Evolutionary conservation across 106 monocot species (phyloP).

Genomic region (Phalaenopsis aphrodite): DNA sequence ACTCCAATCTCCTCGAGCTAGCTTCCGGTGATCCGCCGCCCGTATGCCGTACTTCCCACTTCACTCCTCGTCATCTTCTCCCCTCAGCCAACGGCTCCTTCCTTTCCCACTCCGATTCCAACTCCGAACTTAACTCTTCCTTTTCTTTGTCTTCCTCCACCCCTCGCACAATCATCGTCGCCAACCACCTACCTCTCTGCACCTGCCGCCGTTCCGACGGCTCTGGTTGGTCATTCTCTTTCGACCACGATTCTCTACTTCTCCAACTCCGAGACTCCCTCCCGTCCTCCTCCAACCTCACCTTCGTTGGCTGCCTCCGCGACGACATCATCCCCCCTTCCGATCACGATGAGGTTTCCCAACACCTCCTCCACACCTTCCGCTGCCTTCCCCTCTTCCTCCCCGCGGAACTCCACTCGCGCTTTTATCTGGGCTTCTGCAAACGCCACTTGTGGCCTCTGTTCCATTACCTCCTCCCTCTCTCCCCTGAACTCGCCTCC

Average conservation of each 20-base stretch:
- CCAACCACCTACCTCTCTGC: slow-evolving; percentile 7
- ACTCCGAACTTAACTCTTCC: not conserved
- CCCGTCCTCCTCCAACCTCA: slow-evolving; percentile 2
- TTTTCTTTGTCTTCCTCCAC: not conserved
- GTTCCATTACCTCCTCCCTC: slow-evolving; percentile 10
- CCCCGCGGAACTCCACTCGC: not conserved
- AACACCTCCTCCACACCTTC: slow-evolving; percentile 1
- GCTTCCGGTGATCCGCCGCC: not conserved
- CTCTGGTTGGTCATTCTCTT: slow-evolving; percentile 6
- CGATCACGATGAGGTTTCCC: slow-evolving; percentile 6
- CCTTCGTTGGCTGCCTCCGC: slow-evolving; percentile 6
- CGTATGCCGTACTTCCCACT: not conserved
- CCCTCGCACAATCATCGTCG: slow-evolving; percentile 8
- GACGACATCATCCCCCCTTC: slow-evolving; percentile 10
- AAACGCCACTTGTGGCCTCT: slow-evolving; percentile 5
- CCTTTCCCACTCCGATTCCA: not conserved
- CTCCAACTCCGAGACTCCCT: slow-evolving; percentile 10
- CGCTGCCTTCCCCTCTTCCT: slow-evolving; percentile 7
- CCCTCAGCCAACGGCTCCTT: not conserved
- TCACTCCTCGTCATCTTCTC: no score
- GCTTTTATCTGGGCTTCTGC: slow-evolving; percentile 7
- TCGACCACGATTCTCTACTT: slow-evolving; percentile 6
- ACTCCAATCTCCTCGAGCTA: slow-evolving; percentile 5
- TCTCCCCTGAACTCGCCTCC: slow-evolving; percentile 30
- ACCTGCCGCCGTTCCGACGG: not conserved